Base-by-base conservation (phyloP, 2,329 filamentous ascomycete genomes). In the Cladosporium velox region DNA sequence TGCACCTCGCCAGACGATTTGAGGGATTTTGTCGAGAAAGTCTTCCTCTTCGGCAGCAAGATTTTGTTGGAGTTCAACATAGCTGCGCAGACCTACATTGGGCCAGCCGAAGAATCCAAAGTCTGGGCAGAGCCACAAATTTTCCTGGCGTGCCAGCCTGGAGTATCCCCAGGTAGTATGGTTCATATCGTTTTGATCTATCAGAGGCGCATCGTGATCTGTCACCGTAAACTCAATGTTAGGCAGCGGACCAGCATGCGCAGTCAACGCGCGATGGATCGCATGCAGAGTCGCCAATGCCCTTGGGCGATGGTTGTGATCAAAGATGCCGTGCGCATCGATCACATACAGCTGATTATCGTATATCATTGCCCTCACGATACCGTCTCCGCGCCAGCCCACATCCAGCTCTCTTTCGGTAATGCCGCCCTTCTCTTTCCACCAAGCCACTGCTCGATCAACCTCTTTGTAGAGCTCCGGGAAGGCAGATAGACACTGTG, bases 61-160 rank as follows among this genome's bases (percentile, higher is more conserved):
- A 62, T 11, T 66, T 55, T 35, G 51, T 49, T 68, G 67, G 7
- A 69, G 59, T 35, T 69, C 69, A 62, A 28, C 38, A 32, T 70
- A 69, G 64, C 65, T 67, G 32, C 66, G 66, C 26, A 68, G 18
- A n/a, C 78, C 77, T 21, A 81, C 79, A 66, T 84, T 81, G 2
- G 82, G 82, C 82, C 82, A 85, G 10, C 80, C 77, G 81, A 82
- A 86, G 74, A 83, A 84, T 38, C 82, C 83, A 69, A 85, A 85
- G 69, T 85, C 83, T 0, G 83, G 83, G 73, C 85, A 84, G 24
- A 85, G 73, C 83, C 83, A 85, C 44, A 74, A 68, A 41, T 73
- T 70, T 44, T 73, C 70, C 67, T 71, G 62, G 69, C 67, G 58
- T 70, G 71, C 61, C 67, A 71, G 69, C 69, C 67, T 78, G 3